Evolutionary conservation across 768 basidiomycete genomes (phyloP), one percentile per base, ranked within the genome.

Genomic region (Naganishia randhawae): DNA sequence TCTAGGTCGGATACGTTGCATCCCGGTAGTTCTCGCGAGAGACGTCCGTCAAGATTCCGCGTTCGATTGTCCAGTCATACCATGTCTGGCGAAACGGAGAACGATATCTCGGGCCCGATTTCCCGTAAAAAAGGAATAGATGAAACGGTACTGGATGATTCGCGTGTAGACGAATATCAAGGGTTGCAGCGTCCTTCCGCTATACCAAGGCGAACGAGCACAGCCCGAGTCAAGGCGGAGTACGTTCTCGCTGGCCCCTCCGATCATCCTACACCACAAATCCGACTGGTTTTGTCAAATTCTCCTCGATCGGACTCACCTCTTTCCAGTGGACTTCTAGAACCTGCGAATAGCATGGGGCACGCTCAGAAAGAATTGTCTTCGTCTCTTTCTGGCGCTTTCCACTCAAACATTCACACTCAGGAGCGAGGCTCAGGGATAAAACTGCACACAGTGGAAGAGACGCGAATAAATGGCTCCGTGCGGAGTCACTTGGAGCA

Each of bases 201-300:
- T 10, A 22, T 61, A 13, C 57, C 35, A 14, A 39, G 57, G 11
- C 29, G 57, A 25, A 61, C 57, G 10, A 61, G 73, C 48, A 45
- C 73, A 67, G 54, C 68, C 52, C 64, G 73, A 10, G 81, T 80
- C 35, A 79, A 77, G 57, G 82, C 82, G 29, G 81, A 81, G 57
- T 83, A 83, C 67, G 77, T 81, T 22, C 67, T 82, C 1, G 75
- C 71, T 17, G 82, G 82, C 2, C 71, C 75, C 42, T 72, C 78
- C 2, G 76, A 78, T 25, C 65, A 74, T 22, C 80, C 80, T 9
- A 75, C 76, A 29, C 81, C 81, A 0, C 77, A 81, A 57, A 72
- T 82, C 32, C 76, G 80, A 33, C 73, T 82, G 16, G 75, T 79
- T 17, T 51, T 80, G 7, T 71, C 74, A 3, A 66, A 69, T 17